Percentiles rank a stretch among this genome's conserved stretches.
Evolutionary conservation across 2,329 filamentous ascomycete genomes (phyloP).

Genomic region (Cladophialophora bantiana): DNA sequence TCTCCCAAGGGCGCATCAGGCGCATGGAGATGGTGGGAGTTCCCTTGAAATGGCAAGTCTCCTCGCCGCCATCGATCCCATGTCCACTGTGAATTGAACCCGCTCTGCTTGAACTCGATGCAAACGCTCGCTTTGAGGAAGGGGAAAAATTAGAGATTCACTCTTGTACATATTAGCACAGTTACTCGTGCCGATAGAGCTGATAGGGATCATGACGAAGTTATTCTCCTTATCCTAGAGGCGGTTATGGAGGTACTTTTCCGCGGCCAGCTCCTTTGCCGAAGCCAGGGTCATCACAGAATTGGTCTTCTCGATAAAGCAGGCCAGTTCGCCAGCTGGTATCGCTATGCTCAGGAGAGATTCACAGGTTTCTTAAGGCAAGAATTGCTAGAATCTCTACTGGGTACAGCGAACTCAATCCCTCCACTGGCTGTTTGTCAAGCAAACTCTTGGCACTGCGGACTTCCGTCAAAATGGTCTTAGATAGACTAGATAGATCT

Average conservation of each 20-base stretch:
- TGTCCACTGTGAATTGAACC: too few relatives aligned
- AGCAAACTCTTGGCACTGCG: too few relatives aligned
- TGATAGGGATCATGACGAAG: slow-evolving; percentile 1
- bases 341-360: slow-evolving; percentile 49
- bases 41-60: too few relatives aligned
- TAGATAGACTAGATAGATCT: too few relatives aligned
- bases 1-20: too few relatives aligned
- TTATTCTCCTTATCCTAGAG: background rate
- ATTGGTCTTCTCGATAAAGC: slow-evolving; percentile 34
- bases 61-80: too few relatives aligned
- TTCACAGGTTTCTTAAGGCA: slow-evolving; percentile 55
- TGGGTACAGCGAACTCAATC: slow-evolving; percentile 58
- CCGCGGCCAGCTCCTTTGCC: background rate
- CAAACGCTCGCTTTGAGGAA: too few relatives aligned
- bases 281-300: slow-evolving; percentile 12
- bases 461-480: too few relatives aligned
- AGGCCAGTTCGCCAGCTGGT: slow-evolving; percentile 41
- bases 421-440: slow-evolving; percentile 44
- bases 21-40: too few relatives aligned
- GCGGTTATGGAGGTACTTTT: background rate
- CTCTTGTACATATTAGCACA: background rate
- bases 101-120: too few relatives aligned
- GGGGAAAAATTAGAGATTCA: too few relatives aligned
- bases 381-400: slow-evolving; percentile 55
- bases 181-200: background rate